Evolutionary conservation across 495 filamentous ascomycete genomes (phyloP).

Genomic region (Polyplosphaeria fusca): DNA sequence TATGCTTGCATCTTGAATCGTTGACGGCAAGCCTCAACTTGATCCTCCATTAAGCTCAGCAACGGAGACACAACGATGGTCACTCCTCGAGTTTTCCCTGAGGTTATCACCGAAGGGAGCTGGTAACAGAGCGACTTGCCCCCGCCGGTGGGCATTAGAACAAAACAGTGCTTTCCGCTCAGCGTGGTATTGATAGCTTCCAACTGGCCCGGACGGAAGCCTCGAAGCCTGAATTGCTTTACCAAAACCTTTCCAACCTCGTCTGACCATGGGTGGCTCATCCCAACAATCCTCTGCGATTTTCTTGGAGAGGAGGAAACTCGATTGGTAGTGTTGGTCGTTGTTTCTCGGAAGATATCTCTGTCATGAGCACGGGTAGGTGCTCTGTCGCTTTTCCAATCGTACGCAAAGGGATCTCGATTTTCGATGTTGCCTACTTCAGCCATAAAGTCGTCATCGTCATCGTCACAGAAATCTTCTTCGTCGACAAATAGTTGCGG

Average conservation of each 20-base stretch:
- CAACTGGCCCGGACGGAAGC: constrained; percentile 87
- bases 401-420: constrained; percentile 40
- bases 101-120: constrained; percentile 78
- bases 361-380: constrained; percentile 20
- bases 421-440: constrained; percentile 51
- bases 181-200: constrained; percentile 95
- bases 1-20: constrained; percentile 71
- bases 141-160: constrained; percentile 96
- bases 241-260: constrained; percentile 77
- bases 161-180: constrained; percentile 80
- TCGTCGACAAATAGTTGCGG: constrained; percentile 12
- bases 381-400: constrained; percentile 30
- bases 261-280: constrained; percentile 70
- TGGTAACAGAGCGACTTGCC: constrained; percentile 98
- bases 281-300: constrained; percentile 37
- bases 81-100: constrained; percentile 76
- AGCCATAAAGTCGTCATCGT: constrained; percentile 25
- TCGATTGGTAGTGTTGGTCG: constrained; percentile 41
- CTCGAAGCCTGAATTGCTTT: constrained; percentile 75
- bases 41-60: constrained; percentile 93
- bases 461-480: constrained; percentile 24
- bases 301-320: constrained; percentile 24
- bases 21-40: constrained; percentile 74
- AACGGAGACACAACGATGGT: constrained; percentile 94
- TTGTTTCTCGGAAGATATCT: constrained; percentile 54